A percentile compares a stretch with the other conserved stretches of the same genome.
Evolutionary conservation across 495 filamentous ascomycete genomes (phyloP).

Genomic region (Pyrenopolyporus hunteri): DNA sequence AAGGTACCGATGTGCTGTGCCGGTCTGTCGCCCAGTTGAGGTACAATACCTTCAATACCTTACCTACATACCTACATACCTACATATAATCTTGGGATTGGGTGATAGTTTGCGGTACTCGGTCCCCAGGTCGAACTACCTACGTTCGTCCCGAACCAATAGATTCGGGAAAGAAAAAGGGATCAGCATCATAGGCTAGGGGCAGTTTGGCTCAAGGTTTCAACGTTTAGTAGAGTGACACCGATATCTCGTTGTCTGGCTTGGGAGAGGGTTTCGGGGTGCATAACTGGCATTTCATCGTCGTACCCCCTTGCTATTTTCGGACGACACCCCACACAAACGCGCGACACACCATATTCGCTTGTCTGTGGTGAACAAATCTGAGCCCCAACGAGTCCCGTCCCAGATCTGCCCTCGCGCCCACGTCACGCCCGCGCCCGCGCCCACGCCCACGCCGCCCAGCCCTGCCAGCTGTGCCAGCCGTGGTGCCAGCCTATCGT

Average conservation of each 20-base stretch:
- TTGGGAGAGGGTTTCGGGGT: constrained; percentile 27
- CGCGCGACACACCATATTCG: constrained; percentile 42
- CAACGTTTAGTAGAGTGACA: constrained; percentile 37
- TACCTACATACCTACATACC: background rate
- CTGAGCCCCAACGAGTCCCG: constrained; percentile 44
- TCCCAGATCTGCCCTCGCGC: constrained; percentile 45
- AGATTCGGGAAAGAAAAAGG: constrained; percentile 26
- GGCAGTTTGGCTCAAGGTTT: constrained; percentile 19
- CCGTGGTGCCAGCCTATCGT: constrained; percentile 42
- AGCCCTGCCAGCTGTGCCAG: constrained; percentile 46
- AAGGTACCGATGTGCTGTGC: constrained; percentile 18
- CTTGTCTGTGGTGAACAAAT: constrained; percentile 41
- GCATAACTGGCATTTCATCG: constrained; percentile 42
- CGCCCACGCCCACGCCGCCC: constrained; percentile 18
- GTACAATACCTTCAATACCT: constrained; percentile 11
- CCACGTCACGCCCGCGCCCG: constrained; percentile 21
- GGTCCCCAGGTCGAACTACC: constrained; percentile 20
- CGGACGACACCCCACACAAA: constrained; percentile 45
- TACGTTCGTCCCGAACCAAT: constrained; percentile 17
- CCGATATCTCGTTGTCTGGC: constrained; percentile 31
- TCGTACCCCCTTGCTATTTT: constrained; percentile 41
- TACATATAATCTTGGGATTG: constrained; percentile 10
- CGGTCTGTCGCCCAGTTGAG: constrained; percentile 15
- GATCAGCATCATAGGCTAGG: constrained; percentile 8
- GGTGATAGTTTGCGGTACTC: constrained; percentile 21